These are phyloP conservation scores for Scheffersomyces lignosus DNA, from an alignment of 805 yeast species.

Conservation along the genomic window DNA sequence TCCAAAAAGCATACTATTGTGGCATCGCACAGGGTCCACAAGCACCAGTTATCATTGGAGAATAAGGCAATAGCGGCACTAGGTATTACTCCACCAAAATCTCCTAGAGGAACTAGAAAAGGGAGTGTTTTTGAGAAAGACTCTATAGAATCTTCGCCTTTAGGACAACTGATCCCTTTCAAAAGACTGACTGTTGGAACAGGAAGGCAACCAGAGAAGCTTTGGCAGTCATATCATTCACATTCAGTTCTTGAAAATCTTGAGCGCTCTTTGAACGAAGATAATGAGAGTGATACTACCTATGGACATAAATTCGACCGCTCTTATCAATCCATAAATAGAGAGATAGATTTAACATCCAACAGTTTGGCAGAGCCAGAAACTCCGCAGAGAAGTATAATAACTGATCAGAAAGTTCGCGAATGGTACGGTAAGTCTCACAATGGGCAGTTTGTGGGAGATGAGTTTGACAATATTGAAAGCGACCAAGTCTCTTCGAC, in stretches of 20 bases:
- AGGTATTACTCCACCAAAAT: slow-evolving; percentile 9
- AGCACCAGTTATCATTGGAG: no score
- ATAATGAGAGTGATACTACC: no score
- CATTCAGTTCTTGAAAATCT: no score
- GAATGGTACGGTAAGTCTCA: slow-evolving; percentile 9
- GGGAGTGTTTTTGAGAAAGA: slow-evolving; percentile 6
- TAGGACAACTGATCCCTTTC: slow-evolving; percentile 3
- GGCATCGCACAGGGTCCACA: no score
- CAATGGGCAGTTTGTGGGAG: slow-evolving; percentile 4
- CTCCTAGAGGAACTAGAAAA: slow-evolving; percentile 4
- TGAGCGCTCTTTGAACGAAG: no score
- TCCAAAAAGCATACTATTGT: slow-evolving; percentile 2
- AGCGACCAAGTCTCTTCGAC: background rate
- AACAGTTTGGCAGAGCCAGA: slow-evolving; percentile 2
- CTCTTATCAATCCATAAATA: no score
- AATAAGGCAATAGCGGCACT: no score
- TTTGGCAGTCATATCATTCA: no score
- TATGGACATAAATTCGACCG: no score
- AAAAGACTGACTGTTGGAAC: slow-evolving; percentile 11
- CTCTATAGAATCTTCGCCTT: slow-evolving; percentile 5
- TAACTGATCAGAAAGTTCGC: slow-evolving; percentile 2
- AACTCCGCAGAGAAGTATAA: slow-evolving; percentile 6
- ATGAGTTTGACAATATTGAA: slow-evolving; percentile 8
- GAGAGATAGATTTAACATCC: no score
- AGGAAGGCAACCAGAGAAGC: slow-evolving; percentile 7